Evolutionary conservation across 139 green algal species (phyloP).

Genomic region (Pleodorina starrii): DNA sequence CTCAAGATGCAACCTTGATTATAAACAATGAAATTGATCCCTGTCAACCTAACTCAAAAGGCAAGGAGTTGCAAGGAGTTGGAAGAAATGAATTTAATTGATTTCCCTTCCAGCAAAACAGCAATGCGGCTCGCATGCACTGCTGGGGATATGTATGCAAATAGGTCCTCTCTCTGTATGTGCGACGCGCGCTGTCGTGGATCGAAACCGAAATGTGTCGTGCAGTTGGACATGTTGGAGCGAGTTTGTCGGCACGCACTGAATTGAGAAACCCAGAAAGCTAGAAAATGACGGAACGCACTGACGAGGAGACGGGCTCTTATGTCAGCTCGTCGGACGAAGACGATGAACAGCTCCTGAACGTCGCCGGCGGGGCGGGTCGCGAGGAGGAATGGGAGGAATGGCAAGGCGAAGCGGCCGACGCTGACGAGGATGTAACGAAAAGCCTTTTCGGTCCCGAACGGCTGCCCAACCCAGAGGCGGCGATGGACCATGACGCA

Average conservation of each 20-base stretch:
- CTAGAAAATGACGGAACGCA: neutral
- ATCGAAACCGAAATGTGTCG: slow-evolving; percentile 14
- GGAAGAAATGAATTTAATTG: neutral
- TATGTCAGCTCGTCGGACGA: slow-evolving; percentile 31
- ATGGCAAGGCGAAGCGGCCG: slow-evolving; percentile 51
- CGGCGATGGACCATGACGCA: slow-evolving; percentile 77
- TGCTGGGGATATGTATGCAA: too few relatives aligned
- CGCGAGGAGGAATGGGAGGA: slow-evolving; percentile 67
- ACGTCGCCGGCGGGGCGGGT: neutral
- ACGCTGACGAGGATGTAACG: slow-evolving; percentile 61
- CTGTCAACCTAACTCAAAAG: too few relatives aligned
- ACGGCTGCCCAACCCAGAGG: slow-evolving; percentile 66
- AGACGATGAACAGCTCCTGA: neutral
- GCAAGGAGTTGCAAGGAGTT: neutral
- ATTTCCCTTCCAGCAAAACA: too few relatives aligned
- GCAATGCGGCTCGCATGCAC: too few relatives aligned
- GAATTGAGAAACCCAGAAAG: too few relatives aligned
- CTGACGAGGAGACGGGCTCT: slow-evolving; percentile 2
- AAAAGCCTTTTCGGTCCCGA: slow-evolving; percentile 74
- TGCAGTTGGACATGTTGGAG: neutral
- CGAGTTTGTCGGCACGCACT: too few relatives aligned
- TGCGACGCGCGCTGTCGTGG: too few relatives aligned
- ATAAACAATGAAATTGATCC: too few relatives aligned
- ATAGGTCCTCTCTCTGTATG: too few relatives aligned
- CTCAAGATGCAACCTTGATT: too few relatives aligned